phyloP scores from a whole-genome alignment of 305 asterid genomes.

The Solanum chacoense region DNA sequence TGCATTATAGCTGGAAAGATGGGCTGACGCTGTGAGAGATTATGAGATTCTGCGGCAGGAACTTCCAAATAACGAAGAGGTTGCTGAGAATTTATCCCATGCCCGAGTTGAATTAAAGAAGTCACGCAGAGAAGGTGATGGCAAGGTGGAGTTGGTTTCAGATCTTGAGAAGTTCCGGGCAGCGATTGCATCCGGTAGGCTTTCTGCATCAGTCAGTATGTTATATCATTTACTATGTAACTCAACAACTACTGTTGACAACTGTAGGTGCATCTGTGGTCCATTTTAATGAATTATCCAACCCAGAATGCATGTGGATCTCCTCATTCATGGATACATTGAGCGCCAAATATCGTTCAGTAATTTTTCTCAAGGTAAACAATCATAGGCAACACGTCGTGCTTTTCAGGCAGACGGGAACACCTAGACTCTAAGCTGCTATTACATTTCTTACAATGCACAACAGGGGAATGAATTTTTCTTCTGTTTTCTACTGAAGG shows the following conservation, averaged over 20 bases:
- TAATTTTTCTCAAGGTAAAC: slow-evolving; percentile 17
- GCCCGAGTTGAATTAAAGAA: slow-evolving; percentile 46
- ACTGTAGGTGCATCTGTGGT: slow-evolving; percentile 13
- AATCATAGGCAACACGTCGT: neutral
- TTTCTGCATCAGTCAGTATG: neutral
- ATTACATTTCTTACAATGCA: neutral
- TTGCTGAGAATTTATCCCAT: slow-evolving; percentile 51
- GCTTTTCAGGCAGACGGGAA: neutral
- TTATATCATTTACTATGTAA: neutral
- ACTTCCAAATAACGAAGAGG: slow-evolving; percentile 46
- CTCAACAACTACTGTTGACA: neutral
- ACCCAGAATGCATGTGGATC: slow-evolving; percentile 9
- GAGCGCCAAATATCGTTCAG: slow-evolving; percentile 7
- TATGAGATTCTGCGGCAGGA: slow-evolving; percentile 48
- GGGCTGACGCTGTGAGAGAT: slow-evolving; percentile 68
- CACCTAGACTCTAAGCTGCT: neutral
- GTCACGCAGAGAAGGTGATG: slow-evolving; percentile 61
- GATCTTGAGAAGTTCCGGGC: slow-evolving; percentile 52
- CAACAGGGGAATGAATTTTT: neutral
- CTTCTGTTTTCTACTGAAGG: neutral
- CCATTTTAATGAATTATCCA: slow-evolving; percentile 1
- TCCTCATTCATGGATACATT: slow-evolving; percentile 2
- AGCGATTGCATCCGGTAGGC: slow-evolving; percentile 46
- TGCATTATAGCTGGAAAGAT: slow-evolving; percentile 45
- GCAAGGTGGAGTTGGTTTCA: slow-evolving; percentile 46